Percentiles rank a stretch among this genome's conserved stretches.
Evolutionary conservation across 2,329 filamentous ascomycete species (phyloP).

Genomic region (Alternaria panax): DNA sequence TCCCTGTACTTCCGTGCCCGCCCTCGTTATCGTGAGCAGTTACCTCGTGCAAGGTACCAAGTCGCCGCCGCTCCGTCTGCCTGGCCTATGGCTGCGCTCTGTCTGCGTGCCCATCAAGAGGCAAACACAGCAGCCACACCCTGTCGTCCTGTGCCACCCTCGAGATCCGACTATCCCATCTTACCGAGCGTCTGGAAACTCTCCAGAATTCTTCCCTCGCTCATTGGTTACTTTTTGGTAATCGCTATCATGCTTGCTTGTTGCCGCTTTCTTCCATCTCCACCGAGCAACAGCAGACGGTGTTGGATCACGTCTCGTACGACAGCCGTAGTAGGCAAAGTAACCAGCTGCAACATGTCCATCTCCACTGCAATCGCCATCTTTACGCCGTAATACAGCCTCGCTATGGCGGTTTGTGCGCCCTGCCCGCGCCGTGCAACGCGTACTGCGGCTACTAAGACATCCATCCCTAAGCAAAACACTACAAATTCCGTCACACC

Average conservation of each 20-base stretch:
- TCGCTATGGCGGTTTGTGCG: slow-evolving; percentile 30
- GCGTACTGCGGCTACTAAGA: slow-evolving; percentile 31
- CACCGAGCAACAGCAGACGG: slow-evolving; percentile 19
- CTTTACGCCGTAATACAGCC: neutral
- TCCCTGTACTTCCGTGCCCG: slow-evolving; percentile 33
- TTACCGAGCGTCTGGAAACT: slow-evolving; percentile 30
- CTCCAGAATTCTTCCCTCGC: slow-evolving; percentile 14
- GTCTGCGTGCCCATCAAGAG: slow-evolving; percentile 28
- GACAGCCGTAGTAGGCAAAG: slow-evolving; percentile 21
- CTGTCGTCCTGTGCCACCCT: slow-evolving; percentile 36
- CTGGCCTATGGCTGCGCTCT: slow-evolving; percentile 22
- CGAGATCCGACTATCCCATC: slow-evolving; percentile 25
- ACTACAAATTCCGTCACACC: slow-evolving; percentile 31
- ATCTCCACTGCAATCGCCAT: slow-evolving; percentile 2
- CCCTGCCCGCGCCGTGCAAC: slow-evolving; percentile 36
- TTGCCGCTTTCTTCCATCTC: slow-evolving; percentile 6
- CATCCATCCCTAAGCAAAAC: slow-evolving; percentile 31
- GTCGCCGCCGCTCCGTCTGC: slow-evolving; percentile 28
- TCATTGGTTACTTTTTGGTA: slow-evolving; percentile 22
- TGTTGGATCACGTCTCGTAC: slow-evolving; percentile 28
- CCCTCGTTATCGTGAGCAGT: slow-evolving; percentile 41
- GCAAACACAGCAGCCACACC: slow-evolving; percentile 42
- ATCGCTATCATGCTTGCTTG: slow-evolving; percentile 17
- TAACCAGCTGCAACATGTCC: slow-evolving; percentile 24
- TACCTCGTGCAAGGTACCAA: slow-evolving; percentile 38